These are phyloP conservation scores for Carex littledalei DNA, from an alignment of 176 grass and related monocot species.

Conservation along the genomic window DNA sequence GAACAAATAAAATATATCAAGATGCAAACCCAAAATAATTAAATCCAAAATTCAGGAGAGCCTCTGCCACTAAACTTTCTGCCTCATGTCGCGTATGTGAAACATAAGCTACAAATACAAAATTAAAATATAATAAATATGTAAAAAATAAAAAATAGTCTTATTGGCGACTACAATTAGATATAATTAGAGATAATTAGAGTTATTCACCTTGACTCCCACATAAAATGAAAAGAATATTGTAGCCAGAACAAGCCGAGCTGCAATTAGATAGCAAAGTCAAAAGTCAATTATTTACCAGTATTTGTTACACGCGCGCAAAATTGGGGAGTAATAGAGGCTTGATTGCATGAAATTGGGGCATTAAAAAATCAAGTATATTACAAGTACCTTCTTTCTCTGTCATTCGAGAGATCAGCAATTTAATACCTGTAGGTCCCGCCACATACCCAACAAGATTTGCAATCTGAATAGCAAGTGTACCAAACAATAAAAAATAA, in stretches of 20 bases:
- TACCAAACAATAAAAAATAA: background rate
- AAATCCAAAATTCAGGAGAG: background rate
- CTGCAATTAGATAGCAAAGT: slow-evolving; percentile 33
- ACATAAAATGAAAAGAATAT: slow-evolving; percentile 84
- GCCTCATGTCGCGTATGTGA: slow-evolving; percentile 50
- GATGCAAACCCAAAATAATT: background rate
- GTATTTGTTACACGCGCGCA: background rate
- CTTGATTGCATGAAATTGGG: background rate
- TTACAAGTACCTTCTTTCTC: slow-evolving; percentile 43
- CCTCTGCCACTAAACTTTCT: slow-evolving; percentile 9
- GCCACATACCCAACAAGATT: slow-evolving; percentile 90
- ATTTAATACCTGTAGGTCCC: slow-evolving; percentile 59
- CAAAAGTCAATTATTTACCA: background rate
- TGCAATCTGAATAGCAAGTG: slow-evolving; percentile 46
- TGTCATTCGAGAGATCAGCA: slow-evolving; percentile 58
- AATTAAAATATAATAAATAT: slow-evolving; percentile 22
- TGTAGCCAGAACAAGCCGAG: slow-evolving; percentile 35
- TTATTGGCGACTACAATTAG: background rate
- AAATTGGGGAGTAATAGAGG: background rate
- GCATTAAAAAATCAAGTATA: background rate
- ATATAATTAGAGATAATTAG: background rate
- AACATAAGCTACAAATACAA: slow-evolving; percentile 83
- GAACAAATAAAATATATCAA: background rate
- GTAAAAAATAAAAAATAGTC: slow-evolving; percentile 10
- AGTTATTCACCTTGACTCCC: slow-evolving; percentile 63